Percentiles rank a stretch among this genome's conserved stretches.
Conservation (phyloP, 2,329 filamentous ascomycete species). For the Aspergillus pseudoglaucus region DNA sequence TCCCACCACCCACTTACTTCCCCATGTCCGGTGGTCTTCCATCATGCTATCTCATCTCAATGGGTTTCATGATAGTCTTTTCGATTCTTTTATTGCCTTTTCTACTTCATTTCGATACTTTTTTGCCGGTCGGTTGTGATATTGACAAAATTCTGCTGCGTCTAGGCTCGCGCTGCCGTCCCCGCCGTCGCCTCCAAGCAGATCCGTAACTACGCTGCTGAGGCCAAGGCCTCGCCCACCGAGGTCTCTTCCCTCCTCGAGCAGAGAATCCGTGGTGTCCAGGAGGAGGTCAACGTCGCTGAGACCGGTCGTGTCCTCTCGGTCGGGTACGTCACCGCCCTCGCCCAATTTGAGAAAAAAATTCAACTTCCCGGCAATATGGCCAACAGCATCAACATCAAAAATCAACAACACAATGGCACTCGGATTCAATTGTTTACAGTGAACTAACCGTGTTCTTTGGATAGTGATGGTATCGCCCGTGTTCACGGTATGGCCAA, state of each 20-base stretch:
- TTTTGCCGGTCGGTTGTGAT: slow-evolving; percentile 43
- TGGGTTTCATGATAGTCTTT: slow-evolving; percentile 21
- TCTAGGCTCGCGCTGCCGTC: slow-evolving; percentile 76
- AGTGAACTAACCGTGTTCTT: slow-evolving; percentile 13
- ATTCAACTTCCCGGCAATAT: slow-evolving; percentile 16
- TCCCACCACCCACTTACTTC: background rate
- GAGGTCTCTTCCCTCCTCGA: slow-evolving; percentile 99
- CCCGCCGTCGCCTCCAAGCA: slow-evolving; percentile 67
- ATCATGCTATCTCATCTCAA: slow-evolving; percentile 29
- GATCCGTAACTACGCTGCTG: slow-evolving; percentile 80
- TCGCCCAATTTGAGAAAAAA: slow-evolving; percentile 18
- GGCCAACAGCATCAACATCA: slow-evolving; percentile 17
- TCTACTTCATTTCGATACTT: slow-evolving; percentile 15
- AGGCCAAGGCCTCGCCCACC: slow-evolving; percentile 90
- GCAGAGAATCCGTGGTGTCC: slow-evolving; percentile 96
- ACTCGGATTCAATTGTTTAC: background rate
- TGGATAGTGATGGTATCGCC: slow-evolving; percentile 94
- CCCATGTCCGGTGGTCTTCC: slow-evolving; percentile 11
- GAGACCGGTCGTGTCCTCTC: slow-evolving; percentile 99
- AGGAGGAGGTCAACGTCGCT: slow-evolving; percentile 91
- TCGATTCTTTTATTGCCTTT: slow-evolving; percentile 15
- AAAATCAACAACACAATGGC: slow-evolving; percentile 20
- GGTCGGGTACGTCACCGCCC: slow-evolving; percentile 72
- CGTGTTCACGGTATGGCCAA: slow-evolving; percentile 99
- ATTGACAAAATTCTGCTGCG: slow-evolving; percentile 34